phyloP scores from a whole-genome alignment of 1,139 yeast genomes.

The Debaryomyces singareniensis region DNA sequence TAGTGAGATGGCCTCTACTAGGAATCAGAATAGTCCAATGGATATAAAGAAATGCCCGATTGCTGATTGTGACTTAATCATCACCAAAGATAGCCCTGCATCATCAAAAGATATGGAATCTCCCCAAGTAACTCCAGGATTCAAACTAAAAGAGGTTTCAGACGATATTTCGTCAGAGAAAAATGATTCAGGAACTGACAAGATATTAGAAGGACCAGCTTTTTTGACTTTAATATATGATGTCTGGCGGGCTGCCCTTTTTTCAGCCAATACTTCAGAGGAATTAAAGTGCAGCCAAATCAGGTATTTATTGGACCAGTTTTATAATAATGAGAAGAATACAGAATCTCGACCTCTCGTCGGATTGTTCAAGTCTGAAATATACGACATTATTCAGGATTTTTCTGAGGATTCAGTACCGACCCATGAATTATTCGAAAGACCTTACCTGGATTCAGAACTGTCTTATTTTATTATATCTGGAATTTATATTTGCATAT shows the following conservation, averaged over 20 bases:
- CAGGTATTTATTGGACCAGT: slow-evolving; percentile 26
- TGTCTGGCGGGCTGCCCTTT: slow-evolving; percentile 22
- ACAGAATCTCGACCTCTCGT: slow-evolving; percentile 15
- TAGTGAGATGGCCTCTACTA: background rate
- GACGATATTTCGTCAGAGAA: no score
- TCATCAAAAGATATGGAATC: background rate
- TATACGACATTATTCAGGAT: no score
- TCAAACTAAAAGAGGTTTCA: no score
- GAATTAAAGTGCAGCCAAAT: slow-evolving; percentile 23
- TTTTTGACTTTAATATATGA: slow-evolving; percentile 12
- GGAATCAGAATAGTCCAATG: background rate
- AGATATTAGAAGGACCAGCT: no score
- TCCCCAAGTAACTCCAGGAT: slow-evolving; percentile 12
- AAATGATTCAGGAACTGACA: background rate
- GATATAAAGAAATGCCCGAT: slow-evolving; percentile 29
- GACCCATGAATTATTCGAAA: no score
- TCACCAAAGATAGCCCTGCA: background rate
- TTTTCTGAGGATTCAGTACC: no score
- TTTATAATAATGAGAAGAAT: slow-evolving; percentile 14
- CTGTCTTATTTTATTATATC: no score
- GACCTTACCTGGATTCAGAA: no score
- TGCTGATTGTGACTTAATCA: slow-evolving; percentile 33
- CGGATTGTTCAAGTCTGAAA: background rate
- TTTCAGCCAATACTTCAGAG: slow-evolving; percentile 16
- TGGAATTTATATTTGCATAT: slow-evolving; percentile 26